phyloP scores from a whole-genome alignment of 2,329 filamentous ascomycete genomes.

The Apiospora phragmitis region DNA sequence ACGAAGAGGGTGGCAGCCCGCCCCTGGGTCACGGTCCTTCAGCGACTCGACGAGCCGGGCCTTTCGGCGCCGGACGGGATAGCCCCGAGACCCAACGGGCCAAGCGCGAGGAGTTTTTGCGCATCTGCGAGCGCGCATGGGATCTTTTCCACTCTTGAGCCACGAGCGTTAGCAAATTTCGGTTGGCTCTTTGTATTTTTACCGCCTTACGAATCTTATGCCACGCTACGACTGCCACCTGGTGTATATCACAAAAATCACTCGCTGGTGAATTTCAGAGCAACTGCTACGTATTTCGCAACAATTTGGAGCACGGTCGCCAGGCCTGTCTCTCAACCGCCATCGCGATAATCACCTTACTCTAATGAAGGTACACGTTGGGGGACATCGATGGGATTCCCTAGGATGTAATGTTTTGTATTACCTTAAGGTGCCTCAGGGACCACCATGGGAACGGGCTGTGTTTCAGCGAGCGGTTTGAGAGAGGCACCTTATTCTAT shows the following conservation, averaged over 20 bases:
- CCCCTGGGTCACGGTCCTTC: conserved; percentile 73
- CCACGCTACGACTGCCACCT: conserved; percentile 16
- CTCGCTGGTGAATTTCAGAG: conserved; percentile 5
- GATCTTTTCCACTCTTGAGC: conserved; percentile 90
- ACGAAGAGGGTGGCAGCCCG: conserved; percentile 88
- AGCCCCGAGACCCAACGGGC: conserved; percentile 78
- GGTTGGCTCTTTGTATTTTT: conserved; percentile 13
- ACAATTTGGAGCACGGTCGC: conserved; percentile 5
- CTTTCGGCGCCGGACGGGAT: conserved; percentile 79
- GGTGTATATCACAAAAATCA: conserved; percentile 6
- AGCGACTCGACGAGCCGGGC: conserved; percentile 56
- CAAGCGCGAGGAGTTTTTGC: conserved; percentile 92
- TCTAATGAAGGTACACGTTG: conserved; percentile 7
- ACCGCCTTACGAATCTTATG: conserved; percentile 23
- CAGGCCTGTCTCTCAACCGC: neutral
- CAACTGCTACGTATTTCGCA: conserved; percentile 12
- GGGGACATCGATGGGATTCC: neutral
- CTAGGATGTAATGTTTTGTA: conserved; percentile 23
- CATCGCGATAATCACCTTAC: conserved; percentile 5
- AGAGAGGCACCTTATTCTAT: neutral
- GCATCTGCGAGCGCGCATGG: conserved; percentile 87
- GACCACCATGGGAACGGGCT: neutral
- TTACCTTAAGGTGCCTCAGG: conserved; percentile 11
- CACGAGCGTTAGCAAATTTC: conserved; percentile 8
- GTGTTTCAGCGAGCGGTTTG: neutral